These are phyloP conservation scores for Zymoseptoria pseudotritici DNA, from an alignment of 2,329 filamentous ascomycete genomes.

Conservation along the genomic window DNA sequence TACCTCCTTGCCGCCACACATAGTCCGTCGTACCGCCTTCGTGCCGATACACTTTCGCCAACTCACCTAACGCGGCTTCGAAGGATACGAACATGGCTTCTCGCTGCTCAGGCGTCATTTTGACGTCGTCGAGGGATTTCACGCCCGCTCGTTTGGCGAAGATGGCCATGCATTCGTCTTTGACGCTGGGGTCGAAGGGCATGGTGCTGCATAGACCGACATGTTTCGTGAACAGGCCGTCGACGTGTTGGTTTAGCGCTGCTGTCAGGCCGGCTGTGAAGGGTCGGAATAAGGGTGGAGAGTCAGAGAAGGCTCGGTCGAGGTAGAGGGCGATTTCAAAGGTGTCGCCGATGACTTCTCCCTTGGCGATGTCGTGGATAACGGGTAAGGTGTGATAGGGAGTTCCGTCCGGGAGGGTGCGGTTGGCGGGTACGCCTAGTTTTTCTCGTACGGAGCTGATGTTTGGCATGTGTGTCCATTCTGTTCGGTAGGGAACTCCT, in stretches of 20 bases:
- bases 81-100: slow-evolving; percentile 36
- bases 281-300: slow-evolving; percentile 45
- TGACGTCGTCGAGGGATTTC: slow-evolving; percentile 39
- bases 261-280: slow-evolving; percentile 31
- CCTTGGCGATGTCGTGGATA: slow-evolving; percentile 41
- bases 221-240: slow-evolving; percentile 47
- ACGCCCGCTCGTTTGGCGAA: slow-evolving; percentile 43
- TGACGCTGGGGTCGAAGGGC: slow-evolving; percentile 46
- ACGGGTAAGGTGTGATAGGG: slow-evolving; percentile 57
- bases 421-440: slow-evolving; percentile 43
- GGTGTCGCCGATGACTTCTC: slow-evolving; percentile 49
- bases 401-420: slow-evolving; percentile 49
- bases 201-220: slow-evolving; percentile 37
- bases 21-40: slow-evolving; percentile 22
- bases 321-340: slow-evolving; percentile 60
- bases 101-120: slow-evolving; percentile 33
- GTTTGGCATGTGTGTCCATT: slow-evolving; percentile 49
- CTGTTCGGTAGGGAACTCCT: slow-evolving; percentile 39
- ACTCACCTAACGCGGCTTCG: slow-evolving; percentile 33
- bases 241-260: slow-evolving; percentile 49
- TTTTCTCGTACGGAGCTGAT: slow-evolving; percentile 42
- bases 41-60: slow-evolving; percentile 40
- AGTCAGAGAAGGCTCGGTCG: slow-evolving; percentile 44
- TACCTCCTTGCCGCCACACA: slow-evolving; percentile 15
- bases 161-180: slow-evolving; percentile 39